Percentiles rank a stretch among this genome's conserved stretches.
These are phyloP conservation scores for Pleoardoris graminearum DNA, from an alignment of 2,329 filamentous ascomycete genomes.

Conservation along the genomic window DNA sequence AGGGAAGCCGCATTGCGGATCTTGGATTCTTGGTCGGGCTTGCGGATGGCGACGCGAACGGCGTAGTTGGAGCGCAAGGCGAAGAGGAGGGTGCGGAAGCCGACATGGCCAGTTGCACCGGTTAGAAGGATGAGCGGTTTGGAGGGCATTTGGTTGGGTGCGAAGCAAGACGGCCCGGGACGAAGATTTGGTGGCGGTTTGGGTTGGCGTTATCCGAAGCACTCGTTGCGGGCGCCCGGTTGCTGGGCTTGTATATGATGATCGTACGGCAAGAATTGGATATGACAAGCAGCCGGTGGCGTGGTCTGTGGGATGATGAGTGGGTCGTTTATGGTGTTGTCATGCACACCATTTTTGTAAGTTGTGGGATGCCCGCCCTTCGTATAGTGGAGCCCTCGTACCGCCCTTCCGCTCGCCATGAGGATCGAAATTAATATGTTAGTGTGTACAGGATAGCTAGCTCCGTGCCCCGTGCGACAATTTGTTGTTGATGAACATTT, in stretches of 20 bases:
- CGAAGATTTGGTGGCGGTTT: no score
- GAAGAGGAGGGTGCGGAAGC: conserved; percentile 1
- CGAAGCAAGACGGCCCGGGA: no score
- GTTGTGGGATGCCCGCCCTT: background rate
- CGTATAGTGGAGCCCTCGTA: background rate
- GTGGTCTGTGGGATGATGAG: no score
- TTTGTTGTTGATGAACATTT: background rate
- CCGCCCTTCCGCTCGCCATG: background rate
- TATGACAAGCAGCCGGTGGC: no score
- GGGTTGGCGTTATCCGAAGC: no score
- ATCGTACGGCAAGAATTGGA: no score
- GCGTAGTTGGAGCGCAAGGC: background rate
- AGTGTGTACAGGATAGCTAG: no score
- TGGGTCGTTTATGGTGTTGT: no score
- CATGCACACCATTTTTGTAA: background rate
- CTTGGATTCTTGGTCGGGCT: background rate
- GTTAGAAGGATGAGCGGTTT: background rate
- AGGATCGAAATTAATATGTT: no score
- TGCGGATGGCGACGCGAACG: conserved; percentile 3
- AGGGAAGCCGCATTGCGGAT: background rate
- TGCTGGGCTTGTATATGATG: background rate
- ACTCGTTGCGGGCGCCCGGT: no score
- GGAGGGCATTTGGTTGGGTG: background rate
- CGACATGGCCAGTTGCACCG: conserved; percentile 1
- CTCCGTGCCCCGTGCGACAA: no score